Base-by-base conservation (phyloP, 78 protist genomes). In the Emiliania huxleyi region DNA sequence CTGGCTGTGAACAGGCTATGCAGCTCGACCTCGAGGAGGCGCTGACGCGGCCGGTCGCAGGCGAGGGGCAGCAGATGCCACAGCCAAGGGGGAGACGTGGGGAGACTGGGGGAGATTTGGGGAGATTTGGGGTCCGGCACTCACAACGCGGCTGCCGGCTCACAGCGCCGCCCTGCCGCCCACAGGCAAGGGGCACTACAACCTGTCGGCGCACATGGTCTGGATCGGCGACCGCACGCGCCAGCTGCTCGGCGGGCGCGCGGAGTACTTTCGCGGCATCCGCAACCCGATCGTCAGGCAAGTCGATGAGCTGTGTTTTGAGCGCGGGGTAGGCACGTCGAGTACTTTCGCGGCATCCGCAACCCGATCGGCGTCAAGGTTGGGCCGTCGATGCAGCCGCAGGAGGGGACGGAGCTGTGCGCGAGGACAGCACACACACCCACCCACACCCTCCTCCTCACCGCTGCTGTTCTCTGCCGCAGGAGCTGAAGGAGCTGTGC, bases 151-250 rank as follows among this genome's bases (percentile, higher is more conserved):
- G n/a, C n/a, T n/a, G n/a, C n/a, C n/a, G n/a, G n/a, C n/a, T n/a
- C n/a, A n/a, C n/a, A n/a, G n/a, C n/a, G n/a, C n/a, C n/a, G n/a
- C n/a, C n/a, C n/a, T n/a, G n/a, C n/a, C n/a, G n/a, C n/a, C n/a
- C 46, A 8, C 44, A 18, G 90, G 85, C 56, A 33, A 38, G 23
- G 45, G 38, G 19, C 29, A 44, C 90, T 95, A 93, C 95, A 95
- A 95, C 93, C 25, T 91, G 48, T 56, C 94, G 69, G 96, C 96
- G 29, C 97, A 95, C 91, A 90, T 94, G 55, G 91, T 95, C 87
- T 95, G 97, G 97, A 95, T 95, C 29, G 97, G 97, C 49, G 95
- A 95, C 91, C 84, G 97, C 55, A 95, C 97, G 46, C 94, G 97
- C 75, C 90, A 94, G 46, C 89, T 94, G 21, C 81, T 45, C 26